Evolutionary conservation across 1,284 basidiomycete genomes (phyloP).

Genomic region (Clitocybe nebularis): DNA sequence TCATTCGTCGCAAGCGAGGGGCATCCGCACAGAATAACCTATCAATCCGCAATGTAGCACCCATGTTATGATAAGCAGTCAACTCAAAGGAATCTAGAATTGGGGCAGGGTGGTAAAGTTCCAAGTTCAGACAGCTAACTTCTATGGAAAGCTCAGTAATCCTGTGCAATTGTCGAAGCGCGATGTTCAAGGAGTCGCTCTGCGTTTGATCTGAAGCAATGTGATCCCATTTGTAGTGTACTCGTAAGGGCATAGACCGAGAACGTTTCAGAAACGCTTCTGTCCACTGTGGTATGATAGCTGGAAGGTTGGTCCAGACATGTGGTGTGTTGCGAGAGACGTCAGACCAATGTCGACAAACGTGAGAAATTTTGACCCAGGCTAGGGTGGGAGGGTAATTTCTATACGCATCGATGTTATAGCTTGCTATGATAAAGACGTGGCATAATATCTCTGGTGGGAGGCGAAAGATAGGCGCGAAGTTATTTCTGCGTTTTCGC

Average conservation of each 20-base stretch:
- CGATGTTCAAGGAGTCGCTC: neutral
- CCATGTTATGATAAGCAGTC: too few species aligned
- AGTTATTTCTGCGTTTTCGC: neutral
- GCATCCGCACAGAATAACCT: neutral
- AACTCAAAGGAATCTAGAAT: too few species aligned
- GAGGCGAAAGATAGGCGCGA: neutral
- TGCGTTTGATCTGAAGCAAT: neutral
- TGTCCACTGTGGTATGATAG: neutral
- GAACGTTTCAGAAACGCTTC: neutral
- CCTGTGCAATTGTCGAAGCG: neutral
- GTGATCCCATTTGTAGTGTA: neutral
- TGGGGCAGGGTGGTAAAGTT: neutral
- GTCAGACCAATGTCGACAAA: neutral
- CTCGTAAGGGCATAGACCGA: neutral
- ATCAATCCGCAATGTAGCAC: too few species aligned
- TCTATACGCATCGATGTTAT: neutral
- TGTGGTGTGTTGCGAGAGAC: neutral
- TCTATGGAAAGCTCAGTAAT: neutral
- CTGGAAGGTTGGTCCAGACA: neutral
- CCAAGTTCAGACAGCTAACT: too few species aligned
- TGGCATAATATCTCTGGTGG: neutral
- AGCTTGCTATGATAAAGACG: neutral
- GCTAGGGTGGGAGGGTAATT: neutral
- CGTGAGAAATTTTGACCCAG: neutral
- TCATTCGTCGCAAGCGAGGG: neutral